Evolutionary conservation across 208 protist species (phyloP).

Genomic region (Kentomonas sorsogonicus): DNA sequence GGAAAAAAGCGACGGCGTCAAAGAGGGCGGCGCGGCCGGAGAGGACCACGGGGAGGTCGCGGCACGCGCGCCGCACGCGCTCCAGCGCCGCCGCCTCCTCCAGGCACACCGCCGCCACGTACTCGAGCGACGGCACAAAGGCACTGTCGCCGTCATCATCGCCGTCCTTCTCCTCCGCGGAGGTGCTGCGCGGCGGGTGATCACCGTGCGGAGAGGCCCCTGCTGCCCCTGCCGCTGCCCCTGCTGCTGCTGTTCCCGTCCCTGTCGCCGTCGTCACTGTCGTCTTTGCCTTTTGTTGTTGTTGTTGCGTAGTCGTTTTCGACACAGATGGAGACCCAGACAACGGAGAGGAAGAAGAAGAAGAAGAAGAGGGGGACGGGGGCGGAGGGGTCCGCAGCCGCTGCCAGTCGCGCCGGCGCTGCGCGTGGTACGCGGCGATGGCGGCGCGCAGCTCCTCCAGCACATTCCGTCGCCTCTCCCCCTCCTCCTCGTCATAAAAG

Average conservation of each 20-base stretch:
- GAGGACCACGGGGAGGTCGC: conserved; percentile 57
- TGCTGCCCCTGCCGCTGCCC: too few relatives aligned
- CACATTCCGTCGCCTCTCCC: conserved; percentile 40
- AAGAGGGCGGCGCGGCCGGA: conserved; percentile 71
- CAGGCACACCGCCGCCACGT: conserved; percentile 70
- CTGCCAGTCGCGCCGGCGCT: conserved; percentile 8
- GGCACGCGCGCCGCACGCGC: conserved; percentile 60
- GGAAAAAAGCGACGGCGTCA: conserved; percentile 79
- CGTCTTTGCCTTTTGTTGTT: conserved; percentile 4
- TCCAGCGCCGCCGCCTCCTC: conserved; percentile 57
- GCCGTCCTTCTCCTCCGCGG: background rate
- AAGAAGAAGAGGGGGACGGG: too few relatives aligned
- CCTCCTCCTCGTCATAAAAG: conserved; percentile 39
- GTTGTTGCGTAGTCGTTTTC: too few relatives aligned
- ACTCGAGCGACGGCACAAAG: conserved; percentile 58
- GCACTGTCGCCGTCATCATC: too few relatives aligned
- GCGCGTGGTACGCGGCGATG: conserved; percentile 42
- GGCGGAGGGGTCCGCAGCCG: background rate
- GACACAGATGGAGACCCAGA: too few relatives aligned
- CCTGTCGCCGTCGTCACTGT: background rate
- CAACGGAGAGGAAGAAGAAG: too few relatives aligned
- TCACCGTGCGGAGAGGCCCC: too few relatives aligned
- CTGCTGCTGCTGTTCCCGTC: too few relatives aligned
- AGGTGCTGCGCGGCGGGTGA: too few relatives aligned
- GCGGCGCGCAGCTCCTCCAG: conserved; percentile 53